Conservation (phyloP, 139 green algal genomes). For the Tetraselmis striata region DNA sequence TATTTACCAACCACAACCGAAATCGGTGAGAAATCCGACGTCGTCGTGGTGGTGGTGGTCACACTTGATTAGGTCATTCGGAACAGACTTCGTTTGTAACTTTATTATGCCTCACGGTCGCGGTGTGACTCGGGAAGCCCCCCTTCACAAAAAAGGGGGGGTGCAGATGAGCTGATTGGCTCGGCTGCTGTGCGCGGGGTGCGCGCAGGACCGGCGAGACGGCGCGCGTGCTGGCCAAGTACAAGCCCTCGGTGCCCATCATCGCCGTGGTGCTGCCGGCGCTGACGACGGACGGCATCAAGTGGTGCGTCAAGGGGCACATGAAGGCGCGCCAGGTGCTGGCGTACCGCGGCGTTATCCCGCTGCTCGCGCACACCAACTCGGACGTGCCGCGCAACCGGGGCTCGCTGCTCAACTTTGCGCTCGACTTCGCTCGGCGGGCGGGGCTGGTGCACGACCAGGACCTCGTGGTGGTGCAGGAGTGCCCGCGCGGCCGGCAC, state of each 20-base stretch:
- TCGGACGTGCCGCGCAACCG: background rate
- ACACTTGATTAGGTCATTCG: too few relatives aligned
- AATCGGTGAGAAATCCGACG: too few relatives aligned
- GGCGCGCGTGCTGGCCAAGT: conserved; percentile 77
- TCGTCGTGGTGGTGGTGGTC: too few relatives aligned
- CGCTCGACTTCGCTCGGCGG: background rate
- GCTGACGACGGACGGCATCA: conserved; percentile 23
- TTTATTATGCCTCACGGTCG: too few relatives aligned
- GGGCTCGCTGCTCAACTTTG: background rate
- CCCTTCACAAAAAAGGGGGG: too few relatives aligned
- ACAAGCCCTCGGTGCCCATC: conserved; percentile 67
- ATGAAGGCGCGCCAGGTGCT: conserved; percentile 42
- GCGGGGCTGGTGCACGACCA: background rate
- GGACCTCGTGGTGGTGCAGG: background rate
- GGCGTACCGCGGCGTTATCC: conserved; percentile 44
- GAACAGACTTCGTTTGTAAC: too few relatives aligned
- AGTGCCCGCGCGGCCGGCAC: background rate
- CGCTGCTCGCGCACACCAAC: conserved; percentile 37
- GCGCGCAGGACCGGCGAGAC: conserved; percentile 73
- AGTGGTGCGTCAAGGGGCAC: conserved; percentile 27
- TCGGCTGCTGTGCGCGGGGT: too few relatives aligned
- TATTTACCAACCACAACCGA: too few relatives aligned
- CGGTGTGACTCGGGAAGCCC: too few relatives aligned
- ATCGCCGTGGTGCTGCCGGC: conserved; percentile 38
- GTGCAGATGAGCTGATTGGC: too few relatives aligned